Conservation (phyloP, 2,329 filamentous ascomycete species). For the Cytospora piceae region DNA sequence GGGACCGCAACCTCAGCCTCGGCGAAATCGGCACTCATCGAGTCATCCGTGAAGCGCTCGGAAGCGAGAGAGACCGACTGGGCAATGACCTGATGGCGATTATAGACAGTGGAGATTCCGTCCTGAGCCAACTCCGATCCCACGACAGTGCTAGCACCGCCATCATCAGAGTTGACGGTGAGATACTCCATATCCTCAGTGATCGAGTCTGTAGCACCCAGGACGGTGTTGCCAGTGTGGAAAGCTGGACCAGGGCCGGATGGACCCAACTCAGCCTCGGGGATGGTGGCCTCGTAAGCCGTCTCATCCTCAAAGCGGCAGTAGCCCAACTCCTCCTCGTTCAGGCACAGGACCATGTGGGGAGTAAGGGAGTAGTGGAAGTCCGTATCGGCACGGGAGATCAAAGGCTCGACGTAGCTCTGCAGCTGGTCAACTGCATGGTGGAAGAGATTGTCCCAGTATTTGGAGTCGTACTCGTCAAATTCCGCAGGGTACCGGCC, state of each 20-base stretch:
- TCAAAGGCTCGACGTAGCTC: slow-evolving; percentile 31
- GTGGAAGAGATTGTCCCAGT: neutral
- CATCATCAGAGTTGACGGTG: slow-evolving; percentile 35
- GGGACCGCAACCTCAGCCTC: slow-evolving; percentile 43
- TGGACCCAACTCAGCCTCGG: slow-evolving; percentile 49
- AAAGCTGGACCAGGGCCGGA: slow-evolving; percentile 52
- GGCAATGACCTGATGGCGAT: slow-evolving; percentile 39
- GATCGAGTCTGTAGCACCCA: slow-evolving; percentile 35
- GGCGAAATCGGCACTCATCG: slow-evolving; percentile 37
- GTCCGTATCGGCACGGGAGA: slow-evolving; percentile 32
- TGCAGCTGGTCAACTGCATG: slow-evolving; percentile 25
- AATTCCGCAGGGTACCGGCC: slow-evolving; percentile 20
- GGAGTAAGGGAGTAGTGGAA: slow-evolving; percentile 44
- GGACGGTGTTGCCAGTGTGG: slow-evolving; percentile 48
- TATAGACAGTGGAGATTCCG: slow-evolving; percentile 44
- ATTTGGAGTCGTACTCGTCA: neutral
- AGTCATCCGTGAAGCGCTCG: slow-evolving; percentile 43
- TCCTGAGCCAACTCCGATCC: slow-evolving; percentile 45
- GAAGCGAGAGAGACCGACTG: slow-evolving; percentile 41
- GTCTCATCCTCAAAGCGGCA: slow-evolving; percentile 52
- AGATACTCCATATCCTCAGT: slow-evolving; percentile 41
- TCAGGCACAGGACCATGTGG: slow-evolving; percentile 57
- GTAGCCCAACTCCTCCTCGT: slow-evolving; percentile 62
- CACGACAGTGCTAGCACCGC: slow-evolving; percentile 41
- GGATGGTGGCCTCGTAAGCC: slow-evolving; percentile 48